Percentiles rank a stretch among this genome's conserved stretches.
Evolutionary conservation across 2,329 filamentous ascomycete genomes (phyloP).

Genomic region (Myriosclerotinia curreyana): DNA sequence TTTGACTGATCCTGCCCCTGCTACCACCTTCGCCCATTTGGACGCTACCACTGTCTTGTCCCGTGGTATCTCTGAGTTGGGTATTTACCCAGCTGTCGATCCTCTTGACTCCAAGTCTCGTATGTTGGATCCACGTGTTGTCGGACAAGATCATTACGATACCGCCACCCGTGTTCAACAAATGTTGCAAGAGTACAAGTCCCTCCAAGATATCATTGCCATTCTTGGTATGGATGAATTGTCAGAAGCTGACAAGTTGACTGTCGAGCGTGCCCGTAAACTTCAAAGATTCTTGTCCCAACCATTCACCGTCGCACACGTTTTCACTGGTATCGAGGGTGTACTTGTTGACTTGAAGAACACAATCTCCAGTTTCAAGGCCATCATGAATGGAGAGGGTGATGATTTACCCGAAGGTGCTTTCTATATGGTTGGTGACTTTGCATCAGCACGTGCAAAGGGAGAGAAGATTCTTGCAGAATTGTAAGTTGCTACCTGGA

Average conservation of each 20-base stretch:
- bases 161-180: conserved; percentile 94
- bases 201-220: conserved; percentile 99
- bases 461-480: conserved; percentile 99
- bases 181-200: conserved; percentile 99
- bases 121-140: conserved; percentile 98
- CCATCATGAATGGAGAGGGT: conserved; percentile 78
- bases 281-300: conserved; percentile 99
- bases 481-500: conserved; percentile 45
- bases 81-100: conserved; percentile 99
- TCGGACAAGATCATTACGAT: conserved; percentile 97
- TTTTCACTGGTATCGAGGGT: conserved; percentile 75
- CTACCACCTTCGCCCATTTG: conserved; percentile 99
- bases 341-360: conserved; percentile 97
- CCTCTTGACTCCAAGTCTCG: conserved; percentile 99
- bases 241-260: conserved; percentile 98
- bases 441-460: conserved; percentile 89
- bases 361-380: conserved; percentile 96
- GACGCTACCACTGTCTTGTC: conserved; percentile 99
- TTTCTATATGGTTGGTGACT: conserved; percentile 72
- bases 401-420: conserved; percentile 88
- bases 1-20: conserved; percentile 99
- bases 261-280: conserved; percentile 99
- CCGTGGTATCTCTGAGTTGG: conserved; percentile 99
- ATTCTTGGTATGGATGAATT: conserved; percentile 99
- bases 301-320: conserved; percentile 86